Evolutionary conservation across 306 rosid genomes (phyloP), one percentile per base, ranked within the genome.

Genomic region (Cicer arietinum): DNA sequence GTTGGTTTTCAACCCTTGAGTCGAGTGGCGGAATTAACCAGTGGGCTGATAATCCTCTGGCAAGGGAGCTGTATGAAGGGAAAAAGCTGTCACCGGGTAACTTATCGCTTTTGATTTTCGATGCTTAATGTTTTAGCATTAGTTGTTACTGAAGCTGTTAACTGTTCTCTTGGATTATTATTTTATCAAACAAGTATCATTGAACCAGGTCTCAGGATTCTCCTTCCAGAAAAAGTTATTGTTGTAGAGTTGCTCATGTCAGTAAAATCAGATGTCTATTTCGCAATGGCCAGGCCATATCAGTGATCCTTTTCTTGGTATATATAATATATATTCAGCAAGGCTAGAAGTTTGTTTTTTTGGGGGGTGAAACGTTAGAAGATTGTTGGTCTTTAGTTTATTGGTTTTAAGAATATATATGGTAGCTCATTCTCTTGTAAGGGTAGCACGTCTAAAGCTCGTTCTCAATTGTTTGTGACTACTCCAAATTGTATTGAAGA

Each of bases 1-100:
- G 81, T 91, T 42, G 98, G 97, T 74, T 91, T 91, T 84, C 96
- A 94, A 81, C 98, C 98, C 37, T 73, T 86, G 74, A 91, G 97
- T 79, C 85, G 92, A 61, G 96, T 92, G 70, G 98, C 94, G 7
- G 96, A 14, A 14, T 91, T 59, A 88, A 88, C 77, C 87, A 85
- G 7, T 91, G 98, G 98, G 94, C 94, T 30, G 89, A 85, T 35
- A 91, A 88, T 83, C 98, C 98, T 57, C 82, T 94, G 35, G 89
- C 98, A 67, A 89, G 56, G 85, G 94, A 94, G 82, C 84, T 94
- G 20, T 94, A 91, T 76, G 84, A 90, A 20, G 94, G 97, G 65
- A 86, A 84, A 81, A 91, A 85, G 67, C 90, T 91, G 67, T 85
- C 96, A 22, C 98, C 98, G 1, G 89, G 98, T 90, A 81, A 25